A percentile compares a stretch with the other conserved stretches of the same genome.
Conservation (phyloP, 1,284 basidiomycete genomes). For the Golubevia pallescens region DNA sequence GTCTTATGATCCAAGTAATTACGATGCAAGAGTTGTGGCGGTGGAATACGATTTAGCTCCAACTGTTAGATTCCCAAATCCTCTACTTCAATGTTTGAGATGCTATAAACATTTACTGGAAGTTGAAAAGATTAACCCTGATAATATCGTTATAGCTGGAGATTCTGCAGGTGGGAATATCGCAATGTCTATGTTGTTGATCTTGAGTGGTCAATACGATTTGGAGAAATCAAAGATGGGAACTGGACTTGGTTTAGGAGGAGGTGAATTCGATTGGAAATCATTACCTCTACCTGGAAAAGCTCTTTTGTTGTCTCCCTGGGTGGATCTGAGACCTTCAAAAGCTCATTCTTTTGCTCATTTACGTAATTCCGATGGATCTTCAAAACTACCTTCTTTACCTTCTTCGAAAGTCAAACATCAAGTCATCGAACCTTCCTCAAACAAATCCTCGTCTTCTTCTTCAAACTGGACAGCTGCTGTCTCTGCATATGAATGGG, state of each 20-base stretch:
- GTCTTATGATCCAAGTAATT: not conserved
- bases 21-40: constrained; percentile 38
- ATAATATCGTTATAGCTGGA: constrained; percentile 48
- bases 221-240: constrained; percentile 7
- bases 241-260: constrained; percentile 7
- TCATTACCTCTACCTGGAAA: constrained; percentile 49
- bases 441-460: not conserved
- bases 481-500: constrained; percentile 14
- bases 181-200: constrained; percentile 49
- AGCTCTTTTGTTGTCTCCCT: constrained; percentile 56
- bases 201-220: constrained; percentile 36
- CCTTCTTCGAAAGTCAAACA: not conserved
- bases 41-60: constrained; percentile 59
- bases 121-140: constrained; percentile 43
- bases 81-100: constrained; percentile 52
- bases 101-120: constrained; percentile 61
- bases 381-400: not conserved
- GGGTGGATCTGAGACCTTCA: constrained; percentile 52
- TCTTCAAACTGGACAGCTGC: not conserved
- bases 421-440: too few relatives aligned
- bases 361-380: constrained; percentile 18
- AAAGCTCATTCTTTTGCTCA: constrained; percentile 31
- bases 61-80: constrained; percentile 42
- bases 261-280: constrained; percentile 52
- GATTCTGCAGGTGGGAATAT: constrained; percentile 60